Evolutionary conservation across 2,329 filamentous ascomycete genomes (phyloP).

Genomic region (Davidsoniella virescens): DNA sequence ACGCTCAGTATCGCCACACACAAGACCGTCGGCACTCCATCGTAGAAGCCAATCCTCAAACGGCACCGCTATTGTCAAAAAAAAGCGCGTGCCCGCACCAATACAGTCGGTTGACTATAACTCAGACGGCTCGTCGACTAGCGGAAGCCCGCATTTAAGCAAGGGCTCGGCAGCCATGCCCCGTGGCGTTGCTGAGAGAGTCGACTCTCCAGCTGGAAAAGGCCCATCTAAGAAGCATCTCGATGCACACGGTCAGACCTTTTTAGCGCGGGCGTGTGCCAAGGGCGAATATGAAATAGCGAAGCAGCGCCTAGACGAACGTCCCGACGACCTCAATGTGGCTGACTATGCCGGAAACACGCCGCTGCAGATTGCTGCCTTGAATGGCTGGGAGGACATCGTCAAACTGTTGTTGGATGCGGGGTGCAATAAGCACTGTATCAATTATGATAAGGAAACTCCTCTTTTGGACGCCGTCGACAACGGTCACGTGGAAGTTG

Average conservation of each 20-base stretch:
- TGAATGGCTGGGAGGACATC: slow-evolving; percentile 74
- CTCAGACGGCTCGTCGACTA: slow-evolving; percentile 49
- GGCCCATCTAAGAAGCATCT: slow-evolving; percentile 67
- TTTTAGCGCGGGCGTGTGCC: slow-evolving; percentile 77
- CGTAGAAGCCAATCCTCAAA: slow-evolving; percentile 48
- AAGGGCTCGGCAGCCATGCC: slow-evolving; percentile 39
- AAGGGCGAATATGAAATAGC: slow-evolving; percentile 68
- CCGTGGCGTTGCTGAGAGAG: slow-evolving; percentile 39
- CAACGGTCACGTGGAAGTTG: slow-evolving; percentile 80
- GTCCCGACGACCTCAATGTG: slow-evolving; percentile 75
- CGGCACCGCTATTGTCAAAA: slow-evolving; percentile 44
- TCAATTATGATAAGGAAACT: slow-evolving; percentile 73
- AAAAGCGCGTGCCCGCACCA: slow-evolving; percentile 47
- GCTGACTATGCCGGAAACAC: slow-evolving; percentile 94
- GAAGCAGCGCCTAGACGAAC: slow-evolving; percentile 56
- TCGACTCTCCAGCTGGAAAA: slow-evolving; percentile 52
- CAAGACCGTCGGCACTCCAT: slow-evolving; percentile 29
- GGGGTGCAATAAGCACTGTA: slow-evolving; percentile 68
- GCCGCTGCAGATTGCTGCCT: slow-evolving; percentile 78
- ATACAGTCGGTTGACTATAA: slow-evolving; percentile 47
- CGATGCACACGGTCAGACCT: slow-evolving; percentile 83
- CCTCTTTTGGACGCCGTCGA: slow-evolving; percentile 92
- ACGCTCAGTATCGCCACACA: slow-evolving; percentile 45
- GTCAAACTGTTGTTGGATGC: slow-evolving; percentile 74
- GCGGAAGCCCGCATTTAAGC: slow-evolving; percentile 42